Evolutionary conservation across 805 yeast genomes (phyloP), one percentile per base, ranked within the genome.

Genomic region (Suhomyces xylopsoci): DNA sequence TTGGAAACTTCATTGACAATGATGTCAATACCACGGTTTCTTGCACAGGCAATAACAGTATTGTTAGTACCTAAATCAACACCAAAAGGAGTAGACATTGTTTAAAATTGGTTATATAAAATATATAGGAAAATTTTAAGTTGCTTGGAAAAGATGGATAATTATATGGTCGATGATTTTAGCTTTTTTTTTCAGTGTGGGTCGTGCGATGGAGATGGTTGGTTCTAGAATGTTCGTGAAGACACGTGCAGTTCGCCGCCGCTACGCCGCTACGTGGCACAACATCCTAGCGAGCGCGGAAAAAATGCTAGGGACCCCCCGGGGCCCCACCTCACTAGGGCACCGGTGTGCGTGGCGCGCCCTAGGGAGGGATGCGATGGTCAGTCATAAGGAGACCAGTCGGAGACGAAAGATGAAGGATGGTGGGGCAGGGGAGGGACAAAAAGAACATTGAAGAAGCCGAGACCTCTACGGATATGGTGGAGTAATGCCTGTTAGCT

Each of bases 1-100:
- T 94, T 94, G 53, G 98, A 92, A 47, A 94, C 98, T 77, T 94
- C 99, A 72, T 94, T 94, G 77, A 94, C 98, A 66, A 94, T 90
- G 66, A 94, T 87, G 74, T 94, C 99, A 69, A 94, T 94, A 69
- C 98, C 98, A 80, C 98, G 87, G 84, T 93, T 94, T 73, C 93
- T 88, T 58, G 99, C 99, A 70, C 96, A 76, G 43, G 96, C 98
- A 70, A 93, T 82, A 62, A 93, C 97, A 59, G 97, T 85, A 81
- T 83, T 88, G 81, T 83, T 81, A 79, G 91, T 91, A 78, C 99
- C 99, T 71, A 94, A 87, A 84, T 94, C 99, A 75, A 94, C 86
- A 80, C 99, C 99, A 68, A 92, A 88, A 76, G 97, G 97, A 70
- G 87, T 82, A 75, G 96, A 88, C 97, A 90, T 91, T 42, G 17